Evolutionary conservation across 208 protist genomes (phyloP), one percentile per base, ranked within the genome.

Genomic region (Leishmania tropica): DNA sequence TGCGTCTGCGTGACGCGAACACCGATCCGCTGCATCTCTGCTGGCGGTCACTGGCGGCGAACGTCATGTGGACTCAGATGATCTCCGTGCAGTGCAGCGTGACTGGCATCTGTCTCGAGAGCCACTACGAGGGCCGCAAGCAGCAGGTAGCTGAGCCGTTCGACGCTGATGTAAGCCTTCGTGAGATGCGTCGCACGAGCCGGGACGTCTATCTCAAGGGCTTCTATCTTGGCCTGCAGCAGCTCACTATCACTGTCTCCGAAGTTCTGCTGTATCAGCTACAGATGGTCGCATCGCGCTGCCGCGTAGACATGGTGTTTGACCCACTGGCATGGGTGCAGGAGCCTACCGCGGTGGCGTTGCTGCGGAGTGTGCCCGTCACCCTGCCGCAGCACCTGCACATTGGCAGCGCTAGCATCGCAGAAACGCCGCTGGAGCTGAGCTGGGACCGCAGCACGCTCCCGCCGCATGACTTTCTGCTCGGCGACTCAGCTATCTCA

Each of bases 241-340:
- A 78, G 6, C 56, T 94, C 60, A 82, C 82, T 35, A 79, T 94
- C 48, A 88, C 86, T 31, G 42, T 94, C 54, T 90, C 89, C 11
- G 91, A 94, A 80, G 74, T 89, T 31, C 80, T 94, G 81, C n/a
- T 92, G 31, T 93, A 88, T 81, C 84, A 92, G 60, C 58, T 94
- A 53, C 88, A 90, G 81, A 54, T 87, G 42, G 71, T 89, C 65
- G 28, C 40, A 10, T 65, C 76, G 17, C 81, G 81, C 11, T 87
- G 81, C 56, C n/a, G 58, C 2, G 71, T 76, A 40, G 81, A 81
- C 6, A 60, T 28, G 64, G 31, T 71, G 21, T 81, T 81, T 37
- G 68, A 76, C 4, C 6, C 72, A n/a, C 24, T 60, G 10, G 48
- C 62, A 58, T 83, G 73, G 75, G n/a, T 73, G 47, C 78, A 73